Percentiles rank a stretch among this genome's conserved stretches.
phyloP scores from a whole-genome alignment of 176 grass and related monocot species.

The Triticum urartu region DNA sequence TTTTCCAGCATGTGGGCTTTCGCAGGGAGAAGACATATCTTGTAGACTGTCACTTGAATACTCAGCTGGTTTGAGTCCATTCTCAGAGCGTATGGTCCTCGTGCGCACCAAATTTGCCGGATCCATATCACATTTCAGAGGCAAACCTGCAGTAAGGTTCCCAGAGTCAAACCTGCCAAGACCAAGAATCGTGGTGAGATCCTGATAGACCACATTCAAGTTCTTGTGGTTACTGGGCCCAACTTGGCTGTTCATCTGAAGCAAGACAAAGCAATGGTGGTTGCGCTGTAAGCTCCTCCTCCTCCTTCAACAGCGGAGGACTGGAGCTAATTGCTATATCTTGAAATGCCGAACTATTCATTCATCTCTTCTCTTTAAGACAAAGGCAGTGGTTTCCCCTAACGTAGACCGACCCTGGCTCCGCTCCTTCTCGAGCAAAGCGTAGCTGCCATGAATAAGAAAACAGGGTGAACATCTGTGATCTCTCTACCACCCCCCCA shows the following conservation, averaged over 20 bases:
- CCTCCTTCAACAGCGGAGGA: neutral
- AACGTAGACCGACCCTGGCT: neutral
- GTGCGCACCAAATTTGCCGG: conserved; percentile 1
- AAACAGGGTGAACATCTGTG: neutral
- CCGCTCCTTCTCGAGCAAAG: neutral
- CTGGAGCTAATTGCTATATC: neutral
- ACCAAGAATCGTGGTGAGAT: conserved; percentile 50
- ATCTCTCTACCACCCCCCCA: neutral
- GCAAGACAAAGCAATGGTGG: neutral
- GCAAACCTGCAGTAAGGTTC: conserved; percentile 34
- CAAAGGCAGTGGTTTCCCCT: neutral
- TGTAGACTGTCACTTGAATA: conserved; percentile 38
- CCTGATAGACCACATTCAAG: conserved; percentile 38
- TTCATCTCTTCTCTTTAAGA: conserved; percentile 12
- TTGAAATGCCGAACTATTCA: neutral
- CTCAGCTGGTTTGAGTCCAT: conserved; percentile 34
- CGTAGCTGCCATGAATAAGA: neutral
- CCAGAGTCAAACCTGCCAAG: conserved; percentile 45
- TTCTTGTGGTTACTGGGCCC: conserved; percentile 27
- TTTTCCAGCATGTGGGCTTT: conserved; percentile 58
- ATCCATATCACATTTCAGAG: conserved; percentile 40
- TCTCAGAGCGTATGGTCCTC: conserved; percentile 24
- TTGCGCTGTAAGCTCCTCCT: neutral
- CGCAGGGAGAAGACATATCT: conserved; percentile 21
- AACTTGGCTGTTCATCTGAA: conserved; percentile 28